Evolutionary conservation across 1,139 yeast species (phyloP).

Genomic region (Sugiyamaella paludigena): DNA sequence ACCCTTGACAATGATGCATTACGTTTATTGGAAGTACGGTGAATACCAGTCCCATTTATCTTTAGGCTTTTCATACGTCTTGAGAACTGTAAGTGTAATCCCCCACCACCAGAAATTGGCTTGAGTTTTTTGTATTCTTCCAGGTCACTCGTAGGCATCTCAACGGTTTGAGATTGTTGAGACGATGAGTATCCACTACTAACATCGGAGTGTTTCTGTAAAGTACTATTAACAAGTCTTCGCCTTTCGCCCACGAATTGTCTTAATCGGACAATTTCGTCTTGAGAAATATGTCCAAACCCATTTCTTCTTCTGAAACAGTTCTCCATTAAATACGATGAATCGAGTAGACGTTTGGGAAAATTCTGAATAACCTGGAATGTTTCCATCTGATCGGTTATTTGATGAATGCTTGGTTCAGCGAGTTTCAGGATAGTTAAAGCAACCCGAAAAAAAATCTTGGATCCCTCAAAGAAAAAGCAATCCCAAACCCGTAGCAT

Average conservation of each 20-base stretch:
- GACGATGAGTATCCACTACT: background rate
- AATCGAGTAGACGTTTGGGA: slow-evolving; percentile 73
- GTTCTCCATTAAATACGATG: slow-evolving; percentile 64
- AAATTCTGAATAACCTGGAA: slow-evolving; percentile 82
- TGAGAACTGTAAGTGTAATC: slow-evolving; percentile 15
- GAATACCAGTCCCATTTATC: no score
- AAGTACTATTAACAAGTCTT: slow-evolving; percentile 2
- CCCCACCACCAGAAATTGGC: background rate
- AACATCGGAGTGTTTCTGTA: background rate
- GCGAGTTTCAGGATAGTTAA: slow-evolving; percentile 77
- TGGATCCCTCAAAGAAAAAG: slow-evolving; percentile 87
- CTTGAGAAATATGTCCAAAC: slow-evolving; percentile 73
- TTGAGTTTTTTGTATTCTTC: slow-evolving; percentile 4
- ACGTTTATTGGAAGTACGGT: no score
- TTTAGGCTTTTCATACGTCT: slow-evolving; percentile 20
- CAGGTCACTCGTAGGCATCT: background rate
- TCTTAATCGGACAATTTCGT: slow-evolving; percentile 73
- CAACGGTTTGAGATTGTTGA: background rate
- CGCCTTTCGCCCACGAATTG: slow-evolving; percentile 62
- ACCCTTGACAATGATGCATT: no score
- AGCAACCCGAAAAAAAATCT: slow-evolving; percentile 78
- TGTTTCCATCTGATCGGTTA: slow-evolving; percentile 70
- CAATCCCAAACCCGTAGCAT: slow-evolving; percentile 93
- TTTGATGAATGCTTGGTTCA: slow-evolving; percentile 56
- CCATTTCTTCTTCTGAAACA: slow-evolving; percentile 76